Evolutionary conservation across 2,329 filamentous ascomycete genomes (phyloP).

Genomic region (Capronia americana): DNA sequence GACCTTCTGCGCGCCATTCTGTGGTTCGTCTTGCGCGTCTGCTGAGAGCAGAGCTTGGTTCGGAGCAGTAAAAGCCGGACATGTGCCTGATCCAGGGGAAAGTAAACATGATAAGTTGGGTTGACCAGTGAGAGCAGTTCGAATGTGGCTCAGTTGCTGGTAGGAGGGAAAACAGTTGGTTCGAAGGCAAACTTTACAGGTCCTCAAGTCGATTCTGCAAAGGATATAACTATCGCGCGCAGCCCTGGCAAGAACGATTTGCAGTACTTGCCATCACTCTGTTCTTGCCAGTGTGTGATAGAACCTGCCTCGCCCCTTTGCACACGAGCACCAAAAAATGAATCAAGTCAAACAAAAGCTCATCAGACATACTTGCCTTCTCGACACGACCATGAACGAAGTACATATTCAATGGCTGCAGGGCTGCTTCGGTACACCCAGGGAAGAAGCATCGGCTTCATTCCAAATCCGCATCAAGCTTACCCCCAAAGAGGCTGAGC

Average conservation of each 20-base stretch:
- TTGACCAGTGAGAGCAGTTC: background rate
- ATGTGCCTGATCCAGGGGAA: background rate
- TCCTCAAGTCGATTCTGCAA: background rate
- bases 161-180: background rate
- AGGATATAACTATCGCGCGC: background rate
- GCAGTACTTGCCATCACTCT: background rate
- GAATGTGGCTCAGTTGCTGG: background rate
- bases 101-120: background rate
- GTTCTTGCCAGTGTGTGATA: background rate
- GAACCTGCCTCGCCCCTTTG: background rate
- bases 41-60: background rate
- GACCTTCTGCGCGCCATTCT: background rate
- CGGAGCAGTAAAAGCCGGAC: background rate
- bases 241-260: background rate
- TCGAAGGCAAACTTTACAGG: background rate
- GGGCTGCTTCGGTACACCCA: background rate
- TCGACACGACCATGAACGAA: background rate
- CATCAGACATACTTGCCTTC: background rate
- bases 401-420: background rate
- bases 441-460: background rate
- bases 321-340: background rate
- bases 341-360: background rate
- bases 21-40: background rate
- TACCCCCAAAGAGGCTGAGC: constrained; percentile 22
- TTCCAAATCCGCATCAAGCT: constrained; percentile 25